A percentile compares a stretch with the other conserved stretches of the same genome.
Conservation (phyloP, 371 early-diverging fungal genomes). For the Mucor circinelloides region DNA sequence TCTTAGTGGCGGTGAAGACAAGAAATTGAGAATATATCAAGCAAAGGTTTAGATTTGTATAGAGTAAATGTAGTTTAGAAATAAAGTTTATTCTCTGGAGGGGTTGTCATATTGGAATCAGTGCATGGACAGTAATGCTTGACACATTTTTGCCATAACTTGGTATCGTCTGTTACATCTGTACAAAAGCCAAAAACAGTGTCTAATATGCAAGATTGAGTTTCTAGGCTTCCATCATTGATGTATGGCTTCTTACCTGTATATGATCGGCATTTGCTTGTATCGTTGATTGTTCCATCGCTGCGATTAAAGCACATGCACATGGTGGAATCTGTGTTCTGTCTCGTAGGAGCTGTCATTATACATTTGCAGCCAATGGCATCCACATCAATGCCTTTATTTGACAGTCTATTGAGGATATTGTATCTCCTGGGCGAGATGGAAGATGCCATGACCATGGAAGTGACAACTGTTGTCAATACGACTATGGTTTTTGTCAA, state of each 20-base stretch:
- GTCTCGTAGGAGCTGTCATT: constrained; percentile 15
- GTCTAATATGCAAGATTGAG: constrained; percentile 1
- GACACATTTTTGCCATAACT: constrained; percentile 18
- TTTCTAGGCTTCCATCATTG: neutral
- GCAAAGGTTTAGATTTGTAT: constrained; percentile 36
- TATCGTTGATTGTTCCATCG: constrained; percentile 17
- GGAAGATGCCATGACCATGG: neutral
- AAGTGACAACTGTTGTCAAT: neutral
- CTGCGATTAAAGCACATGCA: constrained; percentile 27
- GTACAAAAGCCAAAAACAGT: constrained; percentile 19
- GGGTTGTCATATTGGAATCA: neutral
- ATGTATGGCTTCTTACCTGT: constrained; percentile 8
- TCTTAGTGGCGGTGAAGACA: constrained; percentile 85
- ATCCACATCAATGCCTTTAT: neutral
- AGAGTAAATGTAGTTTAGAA: constrained; percentile 4
- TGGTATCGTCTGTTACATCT: constrained; percentile 12
- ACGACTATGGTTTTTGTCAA: neutral
- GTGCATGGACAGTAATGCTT: constrained; percentile 18
- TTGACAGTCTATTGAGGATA: neutral
- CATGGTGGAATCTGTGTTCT: constrained; percentile 17
- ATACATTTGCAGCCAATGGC: constrained; percentile 28
- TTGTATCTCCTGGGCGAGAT: neutral
- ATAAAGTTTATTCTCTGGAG: constrained; percentile 3
- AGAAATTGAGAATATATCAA: constrained; percentile 72
- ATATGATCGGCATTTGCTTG: constrained; percentile 2